These are phyloP conservation scores for Solanum hybrid DNA, from an alignment of 305 asterid genomes.

Conservation along the genomic window DNA sequence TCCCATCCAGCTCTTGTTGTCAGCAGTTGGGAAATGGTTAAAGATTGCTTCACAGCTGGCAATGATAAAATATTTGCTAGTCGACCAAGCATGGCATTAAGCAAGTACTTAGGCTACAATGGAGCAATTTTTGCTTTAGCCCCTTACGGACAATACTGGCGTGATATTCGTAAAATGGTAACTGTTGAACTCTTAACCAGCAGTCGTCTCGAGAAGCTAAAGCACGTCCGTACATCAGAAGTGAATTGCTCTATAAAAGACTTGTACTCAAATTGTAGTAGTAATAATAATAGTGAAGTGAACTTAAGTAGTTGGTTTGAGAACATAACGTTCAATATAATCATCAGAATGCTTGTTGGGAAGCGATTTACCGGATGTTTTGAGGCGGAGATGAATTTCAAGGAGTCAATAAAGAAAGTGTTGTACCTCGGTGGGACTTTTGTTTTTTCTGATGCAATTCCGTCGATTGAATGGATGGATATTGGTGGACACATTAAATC, in stretches of 20 bases:
- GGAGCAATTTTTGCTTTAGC: slow-evolving; percentile 17
- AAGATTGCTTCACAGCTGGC: slow-evolving; percentile 39
- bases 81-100: slow-evolving; percentile 19
- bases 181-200: slow-evolving; percentile 20
- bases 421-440: slow-evolving; percentile 22
- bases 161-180: slow-evolving; percentile 22
- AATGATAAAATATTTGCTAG: slow-evolving; percentile 27
- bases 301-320: slow-evolving; percentile 20
- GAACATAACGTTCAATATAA: slow-evolving; percentile 17
- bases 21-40: slow-evolving; percentile 36
- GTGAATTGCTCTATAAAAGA: slow-evolving; percentile 11
- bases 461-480: slow-evolving; percentile 32
- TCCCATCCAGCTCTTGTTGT: slow-evolving; percentile 37
- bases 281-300: not conserved
- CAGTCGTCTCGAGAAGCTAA: slow-evolving; percentile 20
- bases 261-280: not conserved
- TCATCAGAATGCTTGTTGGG: slow-evolving; percentile 22
- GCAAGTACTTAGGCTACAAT: slow-evolving; percentile 17
- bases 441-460: slow-evolving; percentile 27
- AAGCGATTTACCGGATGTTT: not conserved
- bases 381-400: slow-evolving; percentile 5
- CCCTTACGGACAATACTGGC: slow-evolving; percentile 37
- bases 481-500: slow-evolving; percentile 27
- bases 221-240: slow-evolving; percentile 24
- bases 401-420: slow-evolving; percentile 14